Conservation (phyloP, 345 rosid species). For the Alliaria petiolata region DNA sequence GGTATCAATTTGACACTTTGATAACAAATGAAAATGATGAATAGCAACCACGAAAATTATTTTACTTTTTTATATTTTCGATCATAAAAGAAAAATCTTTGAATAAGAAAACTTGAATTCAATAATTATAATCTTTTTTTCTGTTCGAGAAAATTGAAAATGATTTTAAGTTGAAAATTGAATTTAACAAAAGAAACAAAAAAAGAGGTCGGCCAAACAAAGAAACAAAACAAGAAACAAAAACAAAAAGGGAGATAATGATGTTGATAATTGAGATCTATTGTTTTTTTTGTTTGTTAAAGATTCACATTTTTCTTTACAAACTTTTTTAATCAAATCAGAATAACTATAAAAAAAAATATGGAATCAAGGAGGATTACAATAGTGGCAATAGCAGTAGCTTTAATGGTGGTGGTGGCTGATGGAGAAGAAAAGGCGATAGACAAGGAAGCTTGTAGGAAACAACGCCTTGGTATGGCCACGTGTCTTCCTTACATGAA, state of each 20-base stretch:
- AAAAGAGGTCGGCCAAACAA: neutral
- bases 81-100: too few relatives aligned
- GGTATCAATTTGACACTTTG: too few relatives aligned
- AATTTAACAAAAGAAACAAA: neutral
- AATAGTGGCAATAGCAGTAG: neutral
- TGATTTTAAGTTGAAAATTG: too few relatives aligned
- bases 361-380: conserved; percentile 3
- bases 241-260: neutral
- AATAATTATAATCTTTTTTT: too few relatives aligned
- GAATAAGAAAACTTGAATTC: too few relatives aligned
- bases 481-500: conserved; percentile 76
- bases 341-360: neutral
- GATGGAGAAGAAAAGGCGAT: conserved; percentile 37
- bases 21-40: too few relatives aligned
- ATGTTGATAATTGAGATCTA: neutral
- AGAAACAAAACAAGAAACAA: neutral
- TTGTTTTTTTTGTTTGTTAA: too few relatives aligned
- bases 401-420: neutral
- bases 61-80: too few relatives aligned
- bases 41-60: too few relatives aligned
- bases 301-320: neutral
- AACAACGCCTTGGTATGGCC: conserved; percentile 58
- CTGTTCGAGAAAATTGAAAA: too few relatives aligned
- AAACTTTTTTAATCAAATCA: too few relatives aligned
- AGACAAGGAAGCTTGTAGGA: conserved; percentile 64